A percentile compares a stretch with the other conserved stretches of the same genome.
These are phyloP conservation scores for Spinellus fusiger DNA, from an alignment of 192 early-diverging fungal species.

Conservation along the genomic window DNA sequence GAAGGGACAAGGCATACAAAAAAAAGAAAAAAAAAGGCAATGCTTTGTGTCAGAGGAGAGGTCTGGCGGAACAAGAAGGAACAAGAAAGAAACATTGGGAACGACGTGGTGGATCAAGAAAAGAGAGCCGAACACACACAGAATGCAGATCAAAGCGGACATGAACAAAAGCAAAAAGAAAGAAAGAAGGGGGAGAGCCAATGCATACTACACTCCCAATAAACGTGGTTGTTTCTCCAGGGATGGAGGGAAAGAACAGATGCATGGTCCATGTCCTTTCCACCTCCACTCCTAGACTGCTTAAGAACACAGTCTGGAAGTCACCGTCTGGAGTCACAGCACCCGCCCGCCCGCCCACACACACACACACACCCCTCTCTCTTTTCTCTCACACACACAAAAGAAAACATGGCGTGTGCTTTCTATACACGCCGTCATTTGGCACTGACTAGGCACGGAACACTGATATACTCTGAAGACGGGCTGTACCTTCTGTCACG, in stretches of 20 bases:
- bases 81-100: background rate
- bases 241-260: no score
- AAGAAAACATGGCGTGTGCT: background rate
- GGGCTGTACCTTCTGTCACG: conserved; percentile 24
- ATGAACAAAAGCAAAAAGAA: no score
- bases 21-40: conserved; percentile 3
- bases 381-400: background rate
- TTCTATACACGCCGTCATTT: background rate
- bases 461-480: conserved; percentile 1
- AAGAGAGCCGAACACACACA: background rate
- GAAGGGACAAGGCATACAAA: background rate
- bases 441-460: conserved; percentile 15
- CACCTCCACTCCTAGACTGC: no score
- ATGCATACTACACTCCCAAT: no score
- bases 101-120: background rate
- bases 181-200: no score
- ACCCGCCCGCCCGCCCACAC: background rate
- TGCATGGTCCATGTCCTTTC: no score
- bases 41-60: conserved; percentile 6
- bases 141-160: background rate
- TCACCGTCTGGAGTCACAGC: background rate
- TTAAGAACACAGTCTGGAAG: no score
- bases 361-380: no score
- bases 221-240: no score
- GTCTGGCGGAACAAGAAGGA: background rate